Conservation (phyloP, 192 early-diverging fungal genomes). For the Coemansia sp. region DNA sequence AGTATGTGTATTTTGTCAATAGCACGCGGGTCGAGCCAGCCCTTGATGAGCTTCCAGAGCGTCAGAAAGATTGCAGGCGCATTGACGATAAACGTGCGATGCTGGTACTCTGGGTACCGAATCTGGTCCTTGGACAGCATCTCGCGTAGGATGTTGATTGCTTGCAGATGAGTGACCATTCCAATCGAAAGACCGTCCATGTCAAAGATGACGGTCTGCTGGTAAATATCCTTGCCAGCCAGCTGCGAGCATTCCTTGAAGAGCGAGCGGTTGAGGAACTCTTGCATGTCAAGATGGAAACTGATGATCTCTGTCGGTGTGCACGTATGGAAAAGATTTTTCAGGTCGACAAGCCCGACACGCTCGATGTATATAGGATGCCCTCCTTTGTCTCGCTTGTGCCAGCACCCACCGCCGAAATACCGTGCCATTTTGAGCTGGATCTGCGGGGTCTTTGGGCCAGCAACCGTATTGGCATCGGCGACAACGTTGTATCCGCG, state of each 20-base stretch:
- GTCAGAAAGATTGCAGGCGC: conserved; percentile 85
- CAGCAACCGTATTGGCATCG: conserved; percentile 64
- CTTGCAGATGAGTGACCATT: conserved; percentile 66
- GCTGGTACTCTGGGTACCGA: conserved; percentile 92
- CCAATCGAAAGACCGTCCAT: conserved; percentile 80
- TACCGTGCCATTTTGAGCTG: conserved; percentile 62
- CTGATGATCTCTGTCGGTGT: conserved; percentile 64
- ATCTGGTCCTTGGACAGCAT: conserved; percentile 86
- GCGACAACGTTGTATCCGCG: conserved; percentile 64
- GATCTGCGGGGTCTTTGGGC: conserved; percentile 61
- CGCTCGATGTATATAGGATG: conserved; percentile 92
- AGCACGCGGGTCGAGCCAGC: conserved; percentile 76
- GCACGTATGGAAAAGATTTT: conserved; percentile 11
- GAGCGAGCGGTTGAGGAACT: conserved; percentile 66
- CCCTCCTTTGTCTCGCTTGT: conserved; percentile 89
- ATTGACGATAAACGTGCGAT: conserved; percentile 92
- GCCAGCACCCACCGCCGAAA: conserved; percentile 73
- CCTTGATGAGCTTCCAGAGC: conserved; percentile 76
- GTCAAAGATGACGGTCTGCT: conserved; percentile 89
- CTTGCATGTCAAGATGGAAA: conserved; percentile 70
- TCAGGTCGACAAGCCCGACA: conserved; percentile 46
- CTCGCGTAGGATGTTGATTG: conserved; percentile 65
- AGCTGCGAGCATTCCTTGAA: conserved; percentile 80
- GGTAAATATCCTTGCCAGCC: conserved; percentile 67
- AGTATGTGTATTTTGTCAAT: conserved; percentile 59